phyloP scores from a whole-genome alignment of 163 green algal genomes.

The Chloromonas sp. region DNA sequence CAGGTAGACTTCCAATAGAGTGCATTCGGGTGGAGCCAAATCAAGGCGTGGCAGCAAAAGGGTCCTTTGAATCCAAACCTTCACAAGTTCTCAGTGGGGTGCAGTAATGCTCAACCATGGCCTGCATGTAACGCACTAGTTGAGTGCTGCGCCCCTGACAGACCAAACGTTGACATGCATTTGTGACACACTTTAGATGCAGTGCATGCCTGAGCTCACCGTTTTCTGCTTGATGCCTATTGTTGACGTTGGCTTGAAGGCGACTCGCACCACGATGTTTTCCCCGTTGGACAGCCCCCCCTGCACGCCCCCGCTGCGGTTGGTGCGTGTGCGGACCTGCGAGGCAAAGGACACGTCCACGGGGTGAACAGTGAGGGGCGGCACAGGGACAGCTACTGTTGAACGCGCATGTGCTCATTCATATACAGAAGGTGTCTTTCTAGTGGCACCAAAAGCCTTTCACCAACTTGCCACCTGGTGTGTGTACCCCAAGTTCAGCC shows the following conservation, averaged over 20 bases:
- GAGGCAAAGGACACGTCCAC: not conserved
- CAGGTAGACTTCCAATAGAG: too few relatives aligned
- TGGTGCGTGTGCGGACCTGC: constrained; percentile 84
- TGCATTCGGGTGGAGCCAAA: too few relatives aligned
- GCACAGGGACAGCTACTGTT: too few relatives aligned
- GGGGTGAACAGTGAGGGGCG: not conserved
- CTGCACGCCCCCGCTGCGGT: constrained; percentile 87
- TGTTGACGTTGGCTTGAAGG: constrained; percentile 98
- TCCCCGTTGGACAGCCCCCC: constrained; percentile 96
- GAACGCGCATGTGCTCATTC: too few relatives aligned
- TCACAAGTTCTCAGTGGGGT: not conserved
- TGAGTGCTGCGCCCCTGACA: not conserved
- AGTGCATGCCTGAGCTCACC: constrained; percentile 48
- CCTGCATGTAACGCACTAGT: not conserved
- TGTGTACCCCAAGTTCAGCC: too few relatives aligned
- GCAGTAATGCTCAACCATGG: not conserved
- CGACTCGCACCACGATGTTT: constrained; percentile 87
- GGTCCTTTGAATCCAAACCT: not conserved
- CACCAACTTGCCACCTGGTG: too few relatives aligned
- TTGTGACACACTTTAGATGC: not conserved
- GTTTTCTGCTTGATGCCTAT: constrained; percentile 90
- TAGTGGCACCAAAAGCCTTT: too few relatives aligned
- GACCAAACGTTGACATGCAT: not conserved
- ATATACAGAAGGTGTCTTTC: too few relatives aligned
- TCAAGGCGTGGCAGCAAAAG: too few relatives aligned